Evolutionary conservation across 2,329 filamentous ascomycete genomes (phyloP), one percentile per base, ranked within the genome.

Genomic region (Aspergillus awamori): DNA sequence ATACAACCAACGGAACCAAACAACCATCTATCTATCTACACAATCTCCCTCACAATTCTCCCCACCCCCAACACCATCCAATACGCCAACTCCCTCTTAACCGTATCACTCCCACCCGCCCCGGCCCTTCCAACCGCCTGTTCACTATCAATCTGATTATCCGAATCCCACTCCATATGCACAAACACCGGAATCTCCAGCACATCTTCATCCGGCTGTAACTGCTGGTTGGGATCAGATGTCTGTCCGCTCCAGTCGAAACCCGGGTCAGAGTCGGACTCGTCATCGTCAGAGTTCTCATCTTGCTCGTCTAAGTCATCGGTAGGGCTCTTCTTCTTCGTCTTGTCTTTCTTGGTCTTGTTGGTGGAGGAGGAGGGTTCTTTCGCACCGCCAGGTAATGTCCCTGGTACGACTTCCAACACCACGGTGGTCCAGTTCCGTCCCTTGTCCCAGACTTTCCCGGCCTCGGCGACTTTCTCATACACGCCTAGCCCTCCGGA

Each of bases 161-260:
- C 89, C 8, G 87, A 86, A 62, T 91, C 94, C 88, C 93, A 99
- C 76, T 97, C 93, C 59, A 97, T 84, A 24, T 93, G 86, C 63
- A 99, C 92, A 80, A 96, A 96, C 70, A 99, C 88, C 58, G 95
- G 94, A 68, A 99, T 94, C 82, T 99, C 95, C 45, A 98, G 77
- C 30, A 89, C 79, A 70, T 88, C 84, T 59, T 87, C 84, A 62
- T 87, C 86, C 52, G 84, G 82, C 28, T 70, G 70, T n/a, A 72
- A 55, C 20, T 61, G 55, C 41, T 57, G 61, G 1, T 30, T 47
- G 4, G 62, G 56, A 17, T 67, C 67, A 15, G 60, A 52, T 17
- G 54, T 43, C 41, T 66, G 61, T 8, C 67, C 68, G 59, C 68
- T 69, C 39, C 72, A 74, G 56, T 71, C 72, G 57, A 76, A 67